Evolutionary conservation across 768 basidiomycete species (phyloP), one percentile per base, ranked within the genome.

Genomic region (Phaffia tasmanica): DNA sequence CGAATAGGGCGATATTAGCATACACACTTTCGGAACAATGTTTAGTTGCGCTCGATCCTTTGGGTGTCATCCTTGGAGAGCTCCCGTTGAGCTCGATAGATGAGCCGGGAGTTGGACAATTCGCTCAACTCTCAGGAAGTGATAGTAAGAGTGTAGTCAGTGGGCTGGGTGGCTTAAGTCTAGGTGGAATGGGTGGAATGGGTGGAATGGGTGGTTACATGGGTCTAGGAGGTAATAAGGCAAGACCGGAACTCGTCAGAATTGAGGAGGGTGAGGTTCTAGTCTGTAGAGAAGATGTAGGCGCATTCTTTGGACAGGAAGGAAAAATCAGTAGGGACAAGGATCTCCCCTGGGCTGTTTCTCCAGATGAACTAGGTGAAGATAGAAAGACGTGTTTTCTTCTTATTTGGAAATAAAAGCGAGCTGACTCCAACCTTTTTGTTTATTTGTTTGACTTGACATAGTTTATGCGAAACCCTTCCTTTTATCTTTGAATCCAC

Each of bases 191-290:
- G 81, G 84, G 85, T n/a, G 85, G 88, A 0, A 79, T 90, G n/a
- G 83, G 81, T 15, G 86, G 88, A 3, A 76, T 90, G 15, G 84
- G 86, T 2, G 87, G 87, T 3, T 92, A 91, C 71, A 90, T 92
- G 88, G 86, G 84, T 2, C 79, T 89, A 27, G 86, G 67, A 46
- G 48, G 51, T 1, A 51, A 84, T 4, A 90, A 86, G 74, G 80
- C 81, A 18, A 89, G 85, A 75, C 85, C 87, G 1, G 81, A 80
- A 7, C 78, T 84, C 14, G 77, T 83, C 1, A 79, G 79, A 18
- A 76, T 86, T 30, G 78, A 77, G 46, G 83, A 85, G 8, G 79
- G 79, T 0, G 87, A 92, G 71, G 81, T 82, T 9, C 76, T 92
- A 3, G 81, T 91, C 47, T 81, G 83, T 1, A 88, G 85, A 76